Base-by-base conservation (phyloP, 73 alveolate genomes). In the Paraurostyla sp. region DNA sequence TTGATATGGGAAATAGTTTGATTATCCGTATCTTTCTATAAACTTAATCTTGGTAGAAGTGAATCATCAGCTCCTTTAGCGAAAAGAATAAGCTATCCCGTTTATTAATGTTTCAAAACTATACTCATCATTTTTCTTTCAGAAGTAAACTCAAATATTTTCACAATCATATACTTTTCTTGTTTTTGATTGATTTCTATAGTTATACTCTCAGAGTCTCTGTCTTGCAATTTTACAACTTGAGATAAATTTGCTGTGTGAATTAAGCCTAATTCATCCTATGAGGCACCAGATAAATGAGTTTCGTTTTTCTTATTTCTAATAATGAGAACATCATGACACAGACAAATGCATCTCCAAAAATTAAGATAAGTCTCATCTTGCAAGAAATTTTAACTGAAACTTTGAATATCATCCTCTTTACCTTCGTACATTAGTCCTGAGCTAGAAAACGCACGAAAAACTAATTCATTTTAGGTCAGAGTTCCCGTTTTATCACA, bases 121-220 rank as follows among this genome's bases (percentile, higher is more conserved):
- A 95, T 90, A 75, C 96, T 88, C 99, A 95, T 95, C 87, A 97
- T 87, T 87, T 95, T 95, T 54, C 99, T 87, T 71, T 80, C 90
- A 27, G 96, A 88, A 78, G 93, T 96, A 76, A 95, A 95, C 0
- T 96, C 97, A 30, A 95, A 30, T 52, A 81, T 78, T 45, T 75
- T 76, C 58, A 92, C 87, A 40, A 93, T 76, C 60, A 76, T 90
- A 88, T 84, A 95, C 23, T 69, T 69, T 56, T 93, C 89, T 22
- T 43, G 80, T 6, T 84, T 85, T 82, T 45, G 23, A 9, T 29
- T n/a, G 9, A 78, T 13, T 36, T 52, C 58, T 0, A 78, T 78
- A 11, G 20, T 38, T 13, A 52, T 51, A 20, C 7, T 2, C 16
- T 78, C 40, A 11, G 89, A 78, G 38, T 78, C 89, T 78, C 78